These are phyloP conservation scores for Simplicillium aogashimaense DNA, from an alignment of 2,329 filamentous ascomycete species.

Conservation along the genomic window DNA sequence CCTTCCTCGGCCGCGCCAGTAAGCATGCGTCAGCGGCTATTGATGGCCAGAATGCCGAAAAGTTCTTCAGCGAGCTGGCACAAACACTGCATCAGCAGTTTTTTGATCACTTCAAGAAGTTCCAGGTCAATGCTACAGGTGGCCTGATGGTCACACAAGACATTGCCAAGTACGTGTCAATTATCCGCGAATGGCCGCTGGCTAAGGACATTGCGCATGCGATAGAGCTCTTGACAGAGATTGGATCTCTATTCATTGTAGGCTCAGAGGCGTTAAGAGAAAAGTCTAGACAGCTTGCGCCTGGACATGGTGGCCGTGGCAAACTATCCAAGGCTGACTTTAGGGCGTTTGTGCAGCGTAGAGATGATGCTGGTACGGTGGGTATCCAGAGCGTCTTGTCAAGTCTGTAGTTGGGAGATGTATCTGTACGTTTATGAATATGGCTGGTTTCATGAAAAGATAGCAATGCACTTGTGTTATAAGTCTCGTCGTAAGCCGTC, in stretches of 20 bases:
- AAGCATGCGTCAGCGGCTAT: constrained; percentile 57
- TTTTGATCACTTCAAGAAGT: constrained; percentile 90
- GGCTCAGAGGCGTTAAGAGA: constrained; percentile 69
- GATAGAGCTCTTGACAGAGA: constrained; percentile 82
- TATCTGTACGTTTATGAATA: not conserved
- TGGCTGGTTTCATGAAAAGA: not conserved
- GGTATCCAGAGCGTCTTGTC: constrained; percentile 78
- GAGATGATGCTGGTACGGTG: constrained; percentile 73
- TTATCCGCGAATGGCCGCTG: constrained; percentile 74
- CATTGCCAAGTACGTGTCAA: constrained; percentile 83
- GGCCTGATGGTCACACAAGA: constrained; percentile 95
- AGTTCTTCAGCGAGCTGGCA: constrained; percentile 77
- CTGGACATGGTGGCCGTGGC: constrained; percentile 33
- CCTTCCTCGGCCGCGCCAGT: constrained; percentile 65
- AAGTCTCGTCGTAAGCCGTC: constrained; percentile 22
- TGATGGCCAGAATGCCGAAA: constrained; percentile 73
- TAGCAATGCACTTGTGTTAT: constrained; percentile 11
- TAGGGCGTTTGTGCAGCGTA: constrained; percentile 71
- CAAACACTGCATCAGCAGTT: constrained; percentile 67
- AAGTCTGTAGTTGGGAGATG: constrained; percentile 31
- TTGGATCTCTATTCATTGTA: constrained; percentile 93
- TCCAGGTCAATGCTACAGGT: constrained; percentile 84
- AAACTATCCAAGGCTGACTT: constrained; percentile 60
- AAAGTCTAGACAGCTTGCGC: constrained; percentile 50
- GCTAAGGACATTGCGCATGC: constrained; percentile 56